Percentiles rank a stretch among this genome's conserved stretches.
Conservation (phyloP, 331 rosid genomes). For the Quercus tomentella region DNA sequence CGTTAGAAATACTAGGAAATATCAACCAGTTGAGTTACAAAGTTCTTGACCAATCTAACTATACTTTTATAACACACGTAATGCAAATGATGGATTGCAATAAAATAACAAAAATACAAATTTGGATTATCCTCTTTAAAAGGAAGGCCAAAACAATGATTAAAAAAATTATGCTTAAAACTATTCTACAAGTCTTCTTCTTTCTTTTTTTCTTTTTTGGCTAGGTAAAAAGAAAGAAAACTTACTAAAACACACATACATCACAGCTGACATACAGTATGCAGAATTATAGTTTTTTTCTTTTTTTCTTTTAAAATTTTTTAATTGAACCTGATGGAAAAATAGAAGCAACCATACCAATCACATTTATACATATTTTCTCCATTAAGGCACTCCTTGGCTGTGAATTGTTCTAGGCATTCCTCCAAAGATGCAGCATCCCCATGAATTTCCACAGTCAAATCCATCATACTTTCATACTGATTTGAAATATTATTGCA, state of each 20-base stretch:
- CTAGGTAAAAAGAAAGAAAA: background rate
- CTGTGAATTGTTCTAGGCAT: constrained; percentile 91
- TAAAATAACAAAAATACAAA: background rate
- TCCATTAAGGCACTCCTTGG: constrained; percentile 80
- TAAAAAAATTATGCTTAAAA: background rate
- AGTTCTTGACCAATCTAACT: background rate
- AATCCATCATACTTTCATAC: constrained; percentile 96
- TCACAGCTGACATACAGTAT: background rate
- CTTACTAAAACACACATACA: background rate
- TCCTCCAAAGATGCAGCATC: constrained; percentile 90
- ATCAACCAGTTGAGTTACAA: too few species aligned
- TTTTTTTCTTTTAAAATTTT: too few species aligned
- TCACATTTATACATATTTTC: constrained; percentile 98
- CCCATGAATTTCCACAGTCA: constrained; percentile 97
- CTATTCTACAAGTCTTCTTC: too few species aligned
- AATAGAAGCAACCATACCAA: constrained; percentile 54
- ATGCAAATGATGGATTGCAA: background rate
- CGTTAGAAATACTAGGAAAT: too few species aligned
- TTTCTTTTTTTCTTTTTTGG: too few species aligned
- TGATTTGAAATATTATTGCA: constrained; percentile 78
- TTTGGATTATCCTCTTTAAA: background rate
- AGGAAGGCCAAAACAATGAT: background rate
- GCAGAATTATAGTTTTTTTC: background rate
- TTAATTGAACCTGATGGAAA: background rate
- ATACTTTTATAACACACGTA: background rate